Base-by-base conservation (phyloP, 192 early-diverging fungal species). In the Entomortierella lignicola region DNA sequence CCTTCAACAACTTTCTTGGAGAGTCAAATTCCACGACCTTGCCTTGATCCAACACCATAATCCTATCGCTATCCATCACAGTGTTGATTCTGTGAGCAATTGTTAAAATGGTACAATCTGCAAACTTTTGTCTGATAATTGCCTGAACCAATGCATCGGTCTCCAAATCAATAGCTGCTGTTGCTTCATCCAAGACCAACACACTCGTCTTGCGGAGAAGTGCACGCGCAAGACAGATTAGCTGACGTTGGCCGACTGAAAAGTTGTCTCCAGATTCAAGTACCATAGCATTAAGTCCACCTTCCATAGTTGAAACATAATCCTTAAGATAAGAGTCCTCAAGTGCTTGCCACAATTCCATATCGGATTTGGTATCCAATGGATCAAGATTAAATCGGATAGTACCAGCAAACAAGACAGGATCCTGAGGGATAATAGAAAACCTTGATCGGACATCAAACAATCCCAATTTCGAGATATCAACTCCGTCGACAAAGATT, bases 1-100 rank as follows among this genome's bases (percentile, higher is more conserved):
- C 71, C 17, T 66, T 80, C 59, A 91, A 55, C 66, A 93, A 66
- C 20, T 72, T 84, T 13, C 53, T 21, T 3, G 92, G 91, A 13
- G 86, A 81, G 39, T 90, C 91, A 58, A 82, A 86, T 72, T 94
- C 93, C 4, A 86, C 84, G 10, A 92, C 80, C 43, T 77, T 48
- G 10, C 92, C 92, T 3, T 68, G 60, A 44, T 91, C 90, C 31
- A 83, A 20, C 3, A 95, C 92, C 25, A 95, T 63, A 18, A 97
- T 90, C 18, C 89, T 81, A 80, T 97, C 94, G 62, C 94, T 95
- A 57, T 91, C 92, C 58, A 93, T 92, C 23, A 97, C 89, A 0
- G 95, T 95, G 62, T 89, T 86, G 43, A 96, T 62, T 20, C 95
- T 89, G 66, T 99, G 97, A 4, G 97, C 97, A 72, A 99, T 94